Evolutionary conservation across 75 land plant species (phyloP), one percentile per base, ranked within the genome.

Genomic region (Selaginella tamariscina): DNA sequence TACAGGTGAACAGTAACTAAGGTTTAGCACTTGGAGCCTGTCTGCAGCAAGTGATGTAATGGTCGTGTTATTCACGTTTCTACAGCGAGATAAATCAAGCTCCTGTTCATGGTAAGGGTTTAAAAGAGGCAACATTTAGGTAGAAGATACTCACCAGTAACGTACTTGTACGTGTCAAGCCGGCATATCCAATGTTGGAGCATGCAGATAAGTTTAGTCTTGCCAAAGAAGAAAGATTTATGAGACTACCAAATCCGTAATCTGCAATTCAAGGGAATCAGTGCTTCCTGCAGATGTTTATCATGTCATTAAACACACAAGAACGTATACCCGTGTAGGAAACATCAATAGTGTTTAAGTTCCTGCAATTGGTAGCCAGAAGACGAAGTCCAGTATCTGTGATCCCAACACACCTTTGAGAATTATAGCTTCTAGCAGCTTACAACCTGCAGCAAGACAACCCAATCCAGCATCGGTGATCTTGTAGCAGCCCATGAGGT

Each of bases 51-150:
- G 44, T 13, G 66, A 81, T 18, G 78, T 75, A 8, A 85, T 44
- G 0, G 86, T 86, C 32, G 11, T 55, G 55, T 66, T 71, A 56
- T 66, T 85, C 49, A 85, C 66, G 68, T 71, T 78, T 26, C 65
- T 54, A 31, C 86, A 85, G 31, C 78, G 71, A 63, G 88, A 81
- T 57, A 83, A 57, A 56, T 85, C 77, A 33, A 85, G 78, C 18
- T 44, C 73, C 88, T 85, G 75, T 9, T 31, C n/a, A n/a, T n/a
- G 27, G 27, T 27, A 54, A 21, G 11, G 15, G 44, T 31, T 13
- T n/a, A n/a, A n/a, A n/a, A 39, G 49, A 39, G 15, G 15, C 5
- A 39, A 39, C 5, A 39, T 5, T 5, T 15, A 39, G 49, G 15
- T 15, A 5, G 15, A 39, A 39, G 15, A 5, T 39, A 39, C 49